These are phyloP conservation scores for Cenococcum geophilum DNA, from an alignment of 495 filamentous ascomycete species.

Conservation along the genomic window DNA sequence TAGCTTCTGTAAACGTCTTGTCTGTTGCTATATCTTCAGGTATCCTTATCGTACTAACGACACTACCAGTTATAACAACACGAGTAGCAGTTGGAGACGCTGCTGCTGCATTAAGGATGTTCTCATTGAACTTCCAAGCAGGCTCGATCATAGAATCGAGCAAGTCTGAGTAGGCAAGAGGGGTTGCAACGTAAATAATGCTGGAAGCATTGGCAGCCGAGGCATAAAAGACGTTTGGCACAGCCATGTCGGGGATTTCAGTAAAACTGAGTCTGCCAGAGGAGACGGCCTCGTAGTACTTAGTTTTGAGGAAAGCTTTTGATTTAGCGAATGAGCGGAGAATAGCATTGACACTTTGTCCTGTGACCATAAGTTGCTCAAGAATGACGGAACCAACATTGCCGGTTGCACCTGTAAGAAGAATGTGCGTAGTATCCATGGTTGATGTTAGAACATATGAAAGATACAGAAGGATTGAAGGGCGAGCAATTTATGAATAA, in stretches of 20 bases:
- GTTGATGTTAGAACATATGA: no score
- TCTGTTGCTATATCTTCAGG: neutral
- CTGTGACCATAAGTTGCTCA: constrained; percentile 4
- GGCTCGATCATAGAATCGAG: constrained; percentile 9
- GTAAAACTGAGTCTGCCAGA: constrained; percentile 19
- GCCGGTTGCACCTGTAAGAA: constrained; percentile 34
- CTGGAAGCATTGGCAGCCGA: constrained; percentile 9
- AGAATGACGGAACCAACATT: constrained; percentile 34
- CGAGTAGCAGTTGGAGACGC: constrained; percentile 9
- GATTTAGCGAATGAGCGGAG: constrained; percentile 7
- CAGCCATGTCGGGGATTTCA: constrained; percentile 21
- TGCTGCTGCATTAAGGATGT: constrained; percentile 14
- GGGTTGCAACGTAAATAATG: constrained; percentile 25
- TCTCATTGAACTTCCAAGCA: constrained; percentile 9
- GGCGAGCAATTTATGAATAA: no score
- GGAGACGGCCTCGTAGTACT: constrained; percentile 4
- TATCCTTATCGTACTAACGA: neutral
- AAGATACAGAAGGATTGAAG: no score
- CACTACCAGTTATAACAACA: constrained; percentile 17
- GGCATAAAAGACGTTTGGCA: constrained; percentile 15
- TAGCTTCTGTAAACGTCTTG: constrained; percentile 4
- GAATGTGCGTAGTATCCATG: constrained; percentile 1
- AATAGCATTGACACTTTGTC: constrained; percentile 14
- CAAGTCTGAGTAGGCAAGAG: constrained; percentile 9
- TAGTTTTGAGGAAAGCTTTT: neutral